Percentiles rank a stretch among this genome's conserved stretches.
These are phyloP conservation scores for Apiospora hydei DNA, from an alignment of 2,329 filamentous ascomycete species.

Conservation along the genomic window DNA sequence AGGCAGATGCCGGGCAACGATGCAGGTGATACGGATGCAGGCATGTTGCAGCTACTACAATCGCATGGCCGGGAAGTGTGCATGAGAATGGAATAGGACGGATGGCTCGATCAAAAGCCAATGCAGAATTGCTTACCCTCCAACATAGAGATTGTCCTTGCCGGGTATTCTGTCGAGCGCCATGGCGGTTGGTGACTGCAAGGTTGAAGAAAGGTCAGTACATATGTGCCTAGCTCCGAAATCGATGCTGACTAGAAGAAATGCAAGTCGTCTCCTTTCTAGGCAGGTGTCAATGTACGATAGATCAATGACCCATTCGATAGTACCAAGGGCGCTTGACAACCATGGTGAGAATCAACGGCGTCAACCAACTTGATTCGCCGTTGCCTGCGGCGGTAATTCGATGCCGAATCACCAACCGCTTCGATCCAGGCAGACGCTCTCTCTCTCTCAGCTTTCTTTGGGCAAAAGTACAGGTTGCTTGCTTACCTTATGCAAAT, in stretches of 20 bases:
- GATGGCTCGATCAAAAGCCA: conserved; percentile 2
- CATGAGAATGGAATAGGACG: background rate
- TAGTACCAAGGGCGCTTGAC: background rate
- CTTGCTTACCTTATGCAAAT: conserved; percentile 13
- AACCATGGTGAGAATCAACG: background rate
- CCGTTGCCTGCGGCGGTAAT: background rate
- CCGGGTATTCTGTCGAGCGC: conserved; percentile 73
- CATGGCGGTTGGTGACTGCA: conserved; percentile 48
- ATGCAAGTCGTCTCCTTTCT: background rate
- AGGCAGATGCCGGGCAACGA: background rate
- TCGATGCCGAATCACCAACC: background rate
- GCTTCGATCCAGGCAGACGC: background rate
- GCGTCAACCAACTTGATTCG: conserved; percentile 1
- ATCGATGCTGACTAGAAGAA: conserved; percentile 10
- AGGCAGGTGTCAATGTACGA: background rate
- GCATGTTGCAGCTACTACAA: background rate
- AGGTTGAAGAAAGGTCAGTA: conserved; percentile 5
- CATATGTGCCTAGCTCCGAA: background rate
- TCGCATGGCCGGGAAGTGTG: background rate
- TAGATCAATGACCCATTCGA: background rate
- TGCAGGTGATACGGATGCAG: background rate
- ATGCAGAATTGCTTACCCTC: conserved; percentile 65
- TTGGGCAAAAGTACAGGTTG: conserved; percentile 2
- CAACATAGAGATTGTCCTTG: conserved; percentile 76
- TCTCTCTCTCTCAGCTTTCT: background rate